Conservation (phyloP, 2,329 filamentous ascomycete species). For the Fusarium sarcochroum region DNA sequence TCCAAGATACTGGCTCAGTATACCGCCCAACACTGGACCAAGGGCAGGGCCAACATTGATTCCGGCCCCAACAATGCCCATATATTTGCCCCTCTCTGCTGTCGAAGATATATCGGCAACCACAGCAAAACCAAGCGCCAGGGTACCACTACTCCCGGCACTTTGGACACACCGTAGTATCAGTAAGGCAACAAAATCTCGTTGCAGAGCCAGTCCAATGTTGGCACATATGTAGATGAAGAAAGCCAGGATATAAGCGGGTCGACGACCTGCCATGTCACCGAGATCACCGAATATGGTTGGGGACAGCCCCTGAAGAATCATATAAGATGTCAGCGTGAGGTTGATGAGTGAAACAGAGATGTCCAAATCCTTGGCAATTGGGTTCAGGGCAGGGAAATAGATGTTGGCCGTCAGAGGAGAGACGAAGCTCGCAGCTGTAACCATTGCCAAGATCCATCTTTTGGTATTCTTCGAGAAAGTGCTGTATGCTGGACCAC, state of each 20-base stretch:
- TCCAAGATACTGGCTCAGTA: conserved; percentile 73
- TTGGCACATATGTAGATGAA: conserved; percentile 71
- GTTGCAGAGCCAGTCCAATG: conserved; percentile 70
- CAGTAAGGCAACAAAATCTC: conserved; percentile 69
- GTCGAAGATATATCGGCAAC: conserved; percentile 79
- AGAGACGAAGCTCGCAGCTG: conserved; percentile 67
- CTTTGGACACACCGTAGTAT: conserved; percentile 74
- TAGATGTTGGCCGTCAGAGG: conserved; percentile 73
- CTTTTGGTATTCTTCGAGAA: conserved; percentile 58
- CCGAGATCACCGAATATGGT: conserved; percentile 73
- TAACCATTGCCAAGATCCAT: conserved; percentile 68
- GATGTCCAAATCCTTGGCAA: conserved; percentile 58
- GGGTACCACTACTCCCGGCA: conserved; percentile 74
- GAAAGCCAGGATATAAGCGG: conserved; percentile 71
- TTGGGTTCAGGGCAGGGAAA: conserved; percentile 59
- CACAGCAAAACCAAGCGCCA: conserved; percentile 79
- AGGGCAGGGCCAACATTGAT: conserved; percentile 69
- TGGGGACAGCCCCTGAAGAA: conserved; percentile 74
- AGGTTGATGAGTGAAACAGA: conserved; percentile 61
- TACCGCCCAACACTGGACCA: conserved; percentile 74
- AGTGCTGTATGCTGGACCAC: conserved; percentile 48
- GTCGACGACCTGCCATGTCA: conserved; percentile 72
- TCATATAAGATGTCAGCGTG: conserved; percentile 72
- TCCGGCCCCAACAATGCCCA: conserved; percentile 75
- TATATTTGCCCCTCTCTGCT: conserved; percentile 79